These are phyloP conservation scores for Apiosordaria backusii DNA, from an alignment of 495 filamentous ascomycete genomes.

Conservation along the genomic window DNA sequence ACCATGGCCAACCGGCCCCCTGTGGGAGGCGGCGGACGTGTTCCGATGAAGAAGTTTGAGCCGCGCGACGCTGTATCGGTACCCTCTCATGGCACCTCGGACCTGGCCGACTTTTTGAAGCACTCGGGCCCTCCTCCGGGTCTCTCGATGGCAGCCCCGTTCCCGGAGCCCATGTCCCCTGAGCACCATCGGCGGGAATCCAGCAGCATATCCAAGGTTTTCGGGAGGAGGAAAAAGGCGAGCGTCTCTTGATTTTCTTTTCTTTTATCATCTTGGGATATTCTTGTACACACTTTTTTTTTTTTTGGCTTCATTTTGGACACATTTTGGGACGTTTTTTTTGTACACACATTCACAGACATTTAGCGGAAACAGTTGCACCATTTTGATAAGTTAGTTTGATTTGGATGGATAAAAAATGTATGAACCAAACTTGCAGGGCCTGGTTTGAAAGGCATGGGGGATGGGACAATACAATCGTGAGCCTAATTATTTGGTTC, in stretches of 20 bases:
- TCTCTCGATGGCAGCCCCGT: slow-evolving; percentile 12
- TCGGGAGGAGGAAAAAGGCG: slow-evolving; percentile 27
- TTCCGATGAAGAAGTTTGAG: slow-evolving; percentile 52
- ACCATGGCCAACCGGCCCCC: slow-evolving; percentile 6
- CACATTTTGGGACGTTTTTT: not conserved
- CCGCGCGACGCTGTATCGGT: slow-evolving; percentile 47
- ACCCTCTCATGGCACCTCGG: slow-evolving; percentile 53
- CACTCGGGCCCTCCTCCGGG: slow-evolving; percentile 67
- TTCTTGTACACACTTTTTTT: not conserved
- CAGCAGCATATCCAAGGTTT: slow-evolving; percentile 20
- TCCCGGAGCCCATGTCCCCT: slow-evolving; percentile 11
- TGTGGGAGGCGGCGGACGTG: slow-evolving; percentile 29
- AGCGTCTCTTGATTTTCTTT: slow-evolving; percentile 19
- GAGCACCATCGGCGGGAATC: slow-evolving; percentile 1
- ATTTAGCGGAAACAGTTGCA: not conserved
- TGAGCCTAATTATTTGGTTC: not conserved
- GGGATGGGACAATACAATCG: too few relatives aligned
- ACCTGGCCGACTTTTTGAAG: slow-evolving; percentile 75
- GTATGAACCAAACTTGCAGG: not conserved
- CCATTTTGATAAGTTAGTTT: not conserved
- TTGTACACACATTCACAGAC: not conserved
- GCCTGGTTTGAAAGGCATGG: too few relatives aligned
- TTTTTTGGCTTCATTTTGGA: not conserved
- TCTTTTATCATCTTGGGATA: slow-evolving; percentile 11
- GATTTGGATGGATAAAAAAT: not conserved